Evolutionary conservation across 768 basidiomycete species (phyloP), one percentile per base, ranked within the genome.

Genomic region (Leucocoprinus leucothites): DNA sequence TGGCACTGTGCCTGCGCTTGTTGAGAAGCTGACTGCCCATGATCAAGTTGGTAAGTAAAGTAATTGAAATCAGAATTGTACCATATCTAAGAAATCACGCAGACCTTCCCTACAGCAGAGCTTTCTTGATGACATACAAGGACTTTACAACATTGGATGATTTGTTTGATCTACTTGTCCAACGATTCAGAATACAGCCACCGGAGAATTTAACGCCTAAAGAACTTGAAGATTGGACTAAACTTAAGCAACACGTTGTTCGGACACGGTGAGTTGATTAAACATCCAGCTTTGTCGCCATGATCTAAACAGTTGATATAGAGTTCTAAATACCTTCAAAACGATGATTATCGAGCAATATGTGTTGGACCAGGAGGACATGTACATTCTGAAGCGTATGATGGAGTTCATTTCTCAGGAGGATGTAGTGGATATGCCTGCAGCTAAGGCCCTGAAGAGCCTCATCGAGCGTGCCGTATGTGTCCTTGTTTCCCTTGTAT

Each of bases 121-220:
- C 94, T 0, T 98, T 98, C 80, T 71, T 98, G 60, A 87, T 97
- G 83, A 97, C 96, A 0, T 97, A 92, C 77, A 92, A 94, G 65
- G 94, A 93, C 0, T 98, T 98, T 69, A 91, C 91, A 14, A 86
- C 85, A 4, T 74, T 90, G 43, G 82, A 90, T 53, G 87, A 93
- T 46, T 73, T 98, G 8, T 87, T 96, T 52, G 86, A 93, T 56
- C 76, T 89, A 16, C 84, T 98, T 18, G 80, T 89, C 6, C 77
- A 81, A 42, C 85, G 96, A 16, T 98, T 94, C 71, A 77, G 80
- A 62, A 86, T 94, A 24, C 76, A 82, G 47, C 79, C 90, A 21
- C 96, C 94, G 0, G 76, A 80, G 4, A 84, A 80, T 5, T 65
- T 98, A 35, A 77, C 73, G 8, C 69, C 75, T 0, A 62, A 74